Base-by-base conservation (phyloP, 768 basidiomycete species). In the Steccherinum ochraceum region DNA sequence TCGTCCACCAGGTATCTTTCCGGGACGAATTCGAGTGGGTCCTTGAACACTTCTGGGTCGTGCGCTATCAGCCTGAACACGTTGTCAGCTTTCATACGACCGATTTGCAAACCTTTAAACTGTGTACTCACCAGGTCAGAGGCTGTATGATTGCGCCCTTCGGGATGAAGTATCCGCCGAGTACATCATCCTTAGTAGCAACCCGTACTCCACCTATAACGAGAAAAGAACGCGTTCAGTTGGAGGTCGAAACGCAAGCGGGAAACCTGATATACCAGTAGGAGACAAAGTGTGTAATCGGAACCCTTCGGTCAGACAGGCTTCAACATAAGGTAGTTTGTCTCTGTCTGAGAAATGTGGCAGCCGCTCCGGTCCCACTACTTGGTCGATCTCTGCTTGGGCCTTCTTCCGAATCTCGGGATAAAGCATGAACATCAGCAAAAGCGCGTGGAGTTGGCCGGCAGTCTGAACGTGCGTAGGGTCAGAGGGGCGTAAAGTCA, bases 401-500 rank as follows among this genome's bases (percentile, higher is more conserved):
- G 81, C 85, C 43, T 73, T 75, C 26, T 54, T 70, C 48, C 79
- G 73, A 1, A 69, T 74, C 1, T 75, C 74, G 0, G 84, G 84
- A 56, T 85, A 62, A 5, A 70, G 64, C 46, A 81, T 70, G 77
- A 88, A 81, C 2, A 81, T 81, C 41, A 88, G 74, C 20, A 88
- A 60, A 62, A 88, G 81, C 21, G 78, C 76, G n/a, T 69, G 67
- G 30, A 80, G 64, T 12, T 74, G 58, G 1, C 80, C 75, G 27
- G 82, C 67, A 2, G 73, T 83, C 30, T 35, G 30, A 16, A 35
- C 16, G 7, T 35, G 30, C 7, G 30, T 35, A 16, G 7, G 30
- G 7, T 35, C 30, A n/a, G n/a, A n/a, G n/a, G n/a, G n/a, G n/a
- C n/a, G n/a, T n/a, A n/a, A n/a, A n/a, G n/a, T n/a, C 30, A 16